A percentile compares a stretch with the other conserved stretches of the same genome.
Conservation (phyloP, 129 eudicot species). For the Escallonia herrerae region DNA sequence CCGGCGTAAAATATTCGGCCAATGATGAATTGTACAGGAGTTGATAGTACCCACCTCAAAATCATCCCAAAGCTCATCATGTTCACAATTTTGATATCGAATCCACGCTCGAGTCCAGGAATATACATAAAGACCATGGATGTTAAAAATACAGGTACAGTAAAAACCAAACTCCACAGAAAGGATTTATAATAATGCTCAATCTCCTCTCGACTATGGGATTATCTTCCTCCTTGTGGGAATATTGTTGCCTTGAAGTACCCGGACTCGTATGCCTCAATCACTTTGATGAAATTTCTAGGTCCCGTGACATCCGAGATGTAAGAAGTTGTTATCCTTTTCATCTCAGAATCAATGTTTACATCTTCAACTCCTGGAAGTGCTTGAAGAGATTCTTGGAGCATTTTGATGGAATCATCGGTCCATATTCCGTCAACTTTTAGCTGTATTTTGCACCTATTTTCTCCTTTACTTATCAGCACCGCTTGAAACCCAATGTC, state of each 20-base stretch:
- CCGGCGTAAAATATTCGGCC: constrained; percentile 52
- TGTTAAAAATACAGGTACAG: constrained; percentile 38
- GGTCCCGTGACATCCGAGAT: constrained; percentile 47
- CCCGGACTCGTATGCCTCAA: constrained; percentile 22
- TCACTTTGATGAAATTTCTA: constrained; percentile 33
- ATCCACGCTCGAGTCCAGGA: constrained; percentile 34
- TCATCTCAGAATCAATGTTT: constrained; percentile 25
- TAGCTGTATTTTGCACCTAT: constrained; percentile 42
- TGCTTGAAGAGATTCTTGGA: constrained; percentile 27
- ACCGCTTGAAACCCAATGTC: constrained; percentile 52
- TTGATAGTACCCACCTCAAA: constrained; percentile 48
- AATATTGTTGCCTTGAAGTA: constrained; percentile 31
- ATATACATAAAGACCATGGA: constrained; percentile 51
- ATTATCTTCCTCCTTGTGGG: constrained; percentile 32
- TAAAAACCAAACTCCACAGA: constrained; percentile 46
- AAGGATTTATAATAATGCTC: constrained; percentile 33
- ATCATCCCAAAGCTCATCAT: constrained; percentile 42
- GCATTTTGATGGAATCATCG: constrained; percentile 13
- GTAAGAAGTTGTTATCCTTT: constrained; percentile 36
- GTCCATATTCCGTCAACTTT: constrained; percentile 35
- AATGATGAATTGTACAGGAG: constrained; percentile 53
- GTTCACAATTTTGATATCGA: constrained; percentile 31
- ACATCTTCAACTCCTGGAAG: constrained; percentile 40
- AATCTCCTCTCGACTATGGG: constrained; percentile 31
- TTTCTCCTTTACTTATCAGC: constrained; percentile 39